Conservation (phyloP, 2,329 filamentous ascomycete species). For the Aspergillus viridinutans region DNA sequence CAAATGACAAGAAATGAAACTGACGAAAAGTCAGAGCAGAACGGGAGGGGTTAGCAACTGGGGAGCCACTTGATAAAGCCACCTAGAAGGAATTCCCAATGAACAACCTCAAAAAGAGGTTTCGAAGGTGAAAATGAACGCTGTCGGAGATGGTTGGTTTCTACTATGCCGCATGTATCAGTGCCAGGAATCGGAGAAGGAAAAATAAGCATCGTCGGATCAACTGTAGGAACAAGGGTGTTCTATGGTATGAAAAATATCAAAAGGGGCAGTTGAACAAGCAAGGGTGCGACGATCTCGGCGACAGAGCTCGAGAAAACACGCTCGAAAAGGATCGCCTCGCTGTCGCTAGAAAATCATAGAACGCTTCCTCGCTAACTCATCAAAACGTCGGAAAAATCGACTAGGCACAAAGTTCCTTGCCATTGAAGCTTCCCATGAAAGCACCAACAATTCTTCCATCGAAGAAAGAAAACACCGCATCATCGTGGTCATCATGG, state of each 20-base stretch:
- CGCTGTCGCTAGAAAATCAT: not conserved
- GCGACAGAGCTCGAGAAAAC: not conserved
- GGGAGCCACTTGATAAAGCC: not conserved
- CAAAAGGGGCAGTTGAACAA: not conserved
- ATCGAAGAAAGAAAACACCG: not conserved
- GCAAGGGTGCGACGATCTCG: not conserved
- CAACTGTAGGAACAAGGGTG: not conserved
- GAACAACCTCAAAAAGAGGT: not conserved
- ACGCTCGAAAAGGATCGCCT: not conserved
- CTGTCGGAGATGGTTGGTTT: not conserved
- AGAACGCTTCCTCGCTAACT: conserved; percentile 1
- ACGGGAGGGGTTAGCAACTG: not conserved
- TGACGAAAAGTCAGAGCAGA: not conserved
- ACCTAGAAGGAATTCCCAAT: not conserved
- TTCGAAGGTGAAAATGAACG: not conserved
- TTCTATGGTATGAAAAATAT: not conserved
- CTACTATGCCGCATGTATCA: not conserved
- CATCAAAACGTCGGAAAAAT: not conserved
- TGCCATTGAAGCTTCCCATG: not conserved
- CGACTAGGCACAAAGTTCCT: not conserved
- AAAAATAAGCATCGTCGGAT: not conserved
- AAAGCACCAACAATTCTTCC: not conserved
- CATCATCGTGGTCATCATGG: not conserved
- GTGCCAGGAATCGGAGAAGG: not conserved
- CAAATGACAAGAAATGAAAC: not conserved